Conservation (phyloP, 2,329 filamentous ascomycete genomes). For the Rhytidhysteron rufulum region DNA sequence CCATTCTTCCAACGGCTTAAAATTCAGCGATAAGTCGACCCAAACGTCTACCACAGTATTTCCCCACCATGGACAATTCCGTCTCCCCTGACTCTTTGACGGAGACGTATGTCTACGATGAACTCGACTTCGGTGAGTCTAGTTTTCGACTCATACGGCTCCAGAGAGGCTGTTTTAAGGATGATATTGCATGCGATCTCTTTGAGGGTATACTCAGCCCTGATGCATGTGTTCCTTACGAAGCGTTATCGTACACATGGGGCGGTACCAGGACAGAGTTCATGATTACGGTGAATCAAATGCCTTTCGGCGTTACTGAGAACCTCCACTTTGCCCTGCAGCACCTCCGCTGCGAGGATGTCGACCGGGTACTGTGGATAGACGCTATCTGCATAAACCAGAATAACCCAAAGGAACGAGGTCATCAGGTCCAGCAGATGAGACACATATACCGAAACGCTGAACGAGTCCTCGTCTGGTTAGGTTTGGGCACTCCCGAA, state of each 20-base stretch:
- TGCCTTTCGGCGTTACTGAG: conserved; percentile 3
- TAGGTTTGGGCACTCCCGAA: conserved; percentile 11
- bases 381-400: conserved; percentile 6
- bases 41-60: too few relatives aligned
- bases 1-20: too few relatives aligned
- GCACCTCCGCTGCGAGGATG: conserved; percentile 7
- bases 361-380: conserved; percentile 1
- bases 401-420: conserved; percentile 5
- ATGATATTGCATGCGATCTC: neutral
- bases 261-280: conserved; percentile 4
- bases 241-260: conserved; percentile 20
- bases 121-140: neutral
- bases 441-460: conserved; percentile 8
- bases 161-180: neutral
- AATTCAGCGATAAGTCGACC: too few relatives aligned
- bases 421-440: conserved; percentile 13
- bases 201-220: neutral
- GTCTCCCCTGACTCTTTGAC: too few relatives aligned
- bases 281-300: conserved; percentile 8
- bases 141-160: neutral
- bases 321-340: conserved; percentile 13
- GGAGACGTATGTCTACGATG: too few relatives aligned
- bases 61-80: too few relatives aligned
- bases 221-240: conserved; percentile 11
- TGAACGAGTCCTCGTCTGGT: conserved; percentile 11